phyloP scores from a whole-genome alignment of 495 filamentous ascomycete genomes.

The Xylona heveae region DNA sequence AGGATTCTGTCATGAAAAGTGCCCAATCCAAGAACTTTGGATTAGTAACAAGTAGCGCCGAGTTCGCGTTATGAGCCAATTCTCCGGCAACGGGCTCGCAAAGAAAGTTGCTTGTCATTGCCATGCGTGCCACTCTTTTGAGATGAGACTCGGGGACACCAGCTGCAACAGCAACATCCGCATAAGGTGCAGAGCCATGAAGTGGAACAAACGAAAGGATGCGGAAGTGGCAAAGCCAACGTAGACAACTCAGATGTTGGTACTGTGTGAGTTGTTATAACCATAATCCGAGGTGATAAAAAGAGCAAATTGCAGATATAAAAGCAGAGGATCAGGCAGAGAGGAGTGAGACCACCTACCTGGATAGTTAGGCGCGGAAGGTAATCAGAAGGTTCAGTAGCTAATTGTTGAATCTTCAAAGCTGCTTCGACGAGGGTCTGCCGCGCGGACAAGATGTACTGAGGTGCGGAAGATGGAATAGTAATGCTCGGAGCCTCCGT shows the following conservation, averaged over 20 bases:
- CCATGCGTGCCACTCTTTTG: constrained; percentile 16
- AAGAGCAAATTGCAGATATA: too few species aligned
- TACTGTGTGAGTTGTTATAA: too few species aligned
- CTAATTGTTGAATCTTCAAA: neutral
- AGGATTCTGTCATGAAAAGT: constrained; percentile 7
- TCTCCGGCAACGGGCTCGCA: constrained; percentile 7
- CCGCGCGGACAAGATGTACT: neutral
- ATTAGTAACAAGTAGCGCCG: constrained; percentile 10
- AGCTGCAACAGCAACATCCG: constrained; percentile 9
- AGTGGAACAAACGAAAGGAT: constrained; percentile 13
- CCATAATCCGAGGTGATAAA: too few species aligned
- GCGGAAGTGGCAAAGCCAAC: constrained; percentile 13
- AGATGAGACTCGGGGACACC: constrained; percentile 11
- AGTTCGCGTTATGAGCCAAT: constrained; percentile 14
- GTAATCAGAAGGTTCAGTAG: neutral
- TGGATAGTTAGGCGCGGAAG: neutral
- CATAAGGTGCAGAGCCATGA: constrained; percentile 10
- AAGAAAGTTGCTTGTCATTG: constrained; percentile 15
- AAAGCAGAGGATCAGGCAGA: too few species aligned
- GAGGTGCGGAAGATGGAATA: neutral
- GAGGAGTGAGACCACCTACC: neutral
- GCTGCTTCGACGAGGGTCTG: neutral
- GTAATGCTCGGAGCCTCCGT: neutral
- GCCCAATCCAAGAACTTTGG: constrained; percentile 5
- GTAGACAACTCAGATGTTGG: constrained; percentile 11